Conservation (phyloP, 2,329 filamentous ascomycete species). For the Apiospora marii region DNA sequence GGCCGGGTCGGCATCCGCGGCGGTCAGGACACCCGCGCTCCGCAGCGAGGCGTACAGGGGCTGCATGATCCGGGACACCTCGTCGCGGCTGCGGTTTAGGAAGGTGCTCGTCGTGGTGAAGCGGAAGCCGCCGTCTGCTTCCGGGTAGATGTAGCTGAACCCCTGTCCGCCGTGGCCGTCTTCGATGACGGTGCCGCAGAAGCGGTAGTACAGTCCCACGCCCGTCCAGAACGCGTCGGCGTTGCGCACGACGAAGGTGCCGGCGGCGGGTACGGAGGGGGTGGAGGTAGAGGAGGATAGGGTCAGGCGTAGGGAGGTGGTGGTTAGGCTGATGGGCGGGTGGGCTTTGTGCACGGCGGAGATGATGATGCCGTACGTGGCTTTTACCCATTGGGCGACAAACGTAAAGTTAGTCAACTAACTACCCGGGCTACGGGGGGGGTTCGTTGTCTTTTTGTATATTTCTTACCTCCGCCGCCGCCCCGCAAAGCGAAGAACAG, state of each 20-base stretch:
- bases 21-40: slow-evolving; percentile 38
- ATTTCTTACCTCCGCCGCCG: slow-evolving; percentile 52
- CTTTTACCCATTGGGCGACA: not conserved
- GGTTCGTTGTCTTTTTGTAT: not conserved
- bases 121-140: slow-evolving; percentile 39
- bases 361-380: slow-evolving; percentile 42
- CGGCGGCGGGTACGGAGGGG: not conserved
- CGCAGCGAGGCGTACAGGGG: slow-evolving; percentile 44
- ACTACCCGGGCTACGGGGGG: too few relatives aligned
- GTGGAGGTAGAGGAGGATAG: not conserved
- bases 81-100: slow-evolving; percentile 36
- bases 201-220: slow-evolving; percentile 44
- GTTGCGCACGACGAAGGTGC: not conserved
- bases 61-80: slow-evolving; percentile 42
- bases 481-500: slow-evolving; percentile 65
- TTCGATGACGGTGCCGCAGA: slow-evolving; percentile 44
- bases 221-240: slow-evolving; percentile 42
- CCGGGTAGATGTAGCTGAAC: slow-evolving; percentile 44
- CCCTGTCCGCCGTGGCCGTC: slow-evolving; percentile 41
- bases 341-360: slow-evolving; percentile 42
- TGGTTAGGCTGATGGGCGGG: slow-evolving; percentile 34
- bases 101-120: slow-evolving; percentile 46
- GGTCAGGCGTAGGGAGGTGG: slow-evolving; percentile 31
- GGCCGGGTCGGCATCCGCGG: slow-evolving; percentile 36
- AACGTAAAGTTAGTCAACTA: too few relatives aligned